Evolutionary conservation across 768 basidiomycete species (phyloP).

Genomic region (Coprinellus aureogranulatus): DNA sequence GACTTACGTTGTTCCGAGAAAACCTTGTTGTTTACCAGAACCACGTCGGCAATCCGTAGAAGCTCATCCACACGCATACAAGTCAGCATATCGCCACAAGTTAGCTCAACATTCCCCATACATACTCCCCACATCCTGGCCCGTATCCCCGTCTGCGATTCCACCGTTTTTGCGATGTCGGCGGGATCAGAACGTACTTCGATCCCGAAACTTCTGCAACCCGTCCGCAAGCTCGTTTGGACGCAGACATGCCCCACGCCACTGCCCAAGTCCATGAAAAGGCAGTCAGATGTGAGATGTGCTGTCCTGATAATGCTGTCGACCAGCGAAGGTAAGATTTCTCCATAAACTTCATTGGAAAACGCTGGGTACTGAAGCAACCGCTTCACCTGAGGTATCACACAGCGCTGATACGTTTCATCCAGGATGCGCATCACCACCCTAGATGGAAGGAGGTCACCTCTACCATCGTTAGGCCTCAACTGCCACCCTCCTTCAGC

Average conservation of each 20-base stretch:
- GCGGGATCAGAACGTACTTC: conserved; percentile 79
- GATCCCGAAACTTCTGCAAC: conserved; percentile 74
- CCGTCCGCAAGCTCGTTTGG: conserved; percentile 78
- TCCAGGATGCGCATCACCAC: no score
- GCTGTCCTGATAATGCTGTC: conserved; percentile 74
- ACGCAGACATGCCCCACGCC: conserved; percentile 85
- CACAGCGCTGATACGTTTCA: conserved; percentile 90
- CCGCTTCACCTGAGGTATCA: conserved; percentile 83
- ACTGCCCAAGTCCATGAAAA: conserved; percentile 84
- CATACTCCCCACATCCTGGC: conserved; percentile 90
- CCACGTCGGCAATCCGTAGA: conserved; percentile 81
- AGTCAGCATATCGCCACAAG: conserved; percentile 83
- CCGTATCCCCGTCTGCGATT: conserved; percentile 68
- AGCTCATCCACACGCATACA: conserved; percentile 65
- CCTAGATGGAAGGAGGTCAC: no score
- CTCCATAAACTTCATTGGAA: conserved; percentile 85
- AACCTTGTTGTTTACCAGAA: conserved; percentile 87
- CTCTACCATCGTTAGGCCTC: no score
- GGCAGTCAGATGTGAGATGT: no score
- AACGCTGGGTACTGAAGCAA: conserved; percentile 81
- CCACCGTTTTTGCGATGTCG: conserved; percentile 72
- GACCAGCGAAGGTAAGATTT: conserved; percentile 80
- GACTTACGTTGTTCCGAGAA: conserved; percentile 70
- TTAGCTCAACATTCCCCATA: conserved; percentile 72
- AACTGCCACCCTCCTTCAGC: no score